phyloP scores from a whole-genome alignment of 2,329 filamentous ascomycete species.

The Lizonia empirigonia region DNA sequence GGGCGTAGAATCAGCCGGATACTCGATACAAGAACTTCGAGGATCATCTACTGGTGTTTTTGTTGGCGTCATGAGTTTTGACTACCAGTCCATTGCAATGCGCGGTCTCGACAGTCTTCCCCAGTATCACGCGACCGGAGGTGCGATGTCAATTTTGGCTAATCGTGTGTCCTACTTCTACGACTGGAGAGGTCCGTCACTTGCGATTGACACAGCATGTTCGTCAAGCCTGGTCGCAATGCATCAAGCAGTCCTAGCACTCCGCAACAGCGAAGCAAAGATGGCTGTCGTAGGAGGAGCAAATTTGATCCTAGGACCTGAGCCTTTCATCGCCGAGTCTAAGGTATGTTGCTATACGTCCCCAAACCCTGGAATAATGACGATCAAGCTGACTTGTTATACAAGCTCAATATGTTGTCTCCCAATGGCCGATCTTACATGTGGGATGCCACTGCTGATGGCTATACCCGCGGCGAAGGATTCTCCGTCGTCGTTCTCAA shows the following conservation, averaged over 20 bases:
- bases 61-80: slow-evolving; percentile 12
- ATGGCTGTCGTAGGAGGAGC: slow-evolving; percentile 18
- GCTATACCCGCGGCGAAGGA: slow-evolving; percentile 69
- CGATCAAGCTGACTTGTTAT: not conserved
- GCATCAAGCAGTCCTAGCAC: slow-evolving; percentile 22
- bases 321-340: not conserved
- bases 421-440: slow-evolving; percentile 12
- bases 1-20: slow-evolving; percentile 21
- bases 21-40: slow-evolving; percentile 1
- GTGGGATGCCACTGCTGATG: slow-evolving; percentile 61
- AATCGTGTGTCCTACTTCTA: slow-evolving; percentile 48
- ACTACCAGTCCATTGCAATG: slow-evolving; percentile 4
- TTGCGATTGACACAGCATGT: slow-evolving; percentile 49
- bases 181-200: slow-evolving; percentile 41
- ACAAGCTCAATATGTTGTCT: not conserved
- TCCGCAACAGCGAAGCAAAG: slow-evolving; percentile 19
- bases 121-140: slow-evolving; percentile 31
- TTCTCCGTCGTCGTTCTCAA: slow-evolving; percentile 45
- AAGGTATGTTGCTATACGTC: not conserved
- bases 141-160: slow-evolving; percentile 27
- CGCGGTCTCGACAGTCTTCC: not conserved
- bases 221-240: slow-evolving; percentile 39
- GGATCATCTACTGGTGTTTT: slow-evolving; percentile 13
- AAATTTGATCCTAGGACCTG: slow-evolving; percentile 11
- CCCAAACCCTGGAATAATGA: not conserved